Evolutionary conservation across 1,284 basidiomycete genomes (phyloP).

Genomic region (Leccinum olivaceoglutinosum): DNA sequence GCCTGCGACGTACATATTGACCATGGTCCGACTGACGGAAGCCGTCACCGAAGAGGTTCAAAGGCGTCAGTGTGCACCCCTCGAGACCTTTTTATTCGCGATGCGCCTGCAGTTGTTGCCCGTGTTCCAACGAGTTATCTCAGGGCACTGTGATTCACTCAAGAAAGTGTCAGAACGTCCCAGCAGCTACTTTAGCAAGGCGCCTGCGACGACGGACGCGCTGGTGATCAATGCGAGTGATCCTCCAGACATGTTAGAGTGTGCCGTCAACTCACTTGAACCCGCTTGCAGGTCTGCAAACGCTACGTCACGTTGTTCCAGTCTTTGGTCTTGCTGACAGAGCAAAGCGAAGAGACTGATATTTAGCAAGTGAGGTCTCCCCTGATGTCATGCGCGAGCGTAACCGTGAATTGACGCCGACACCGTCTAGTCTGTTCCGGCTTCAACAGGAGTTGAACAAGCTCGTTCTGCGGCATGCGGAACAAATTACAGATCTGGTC

Average conservation of each 20-base stretch:
- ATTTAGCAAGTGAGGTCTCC: constrained; percentile 71
- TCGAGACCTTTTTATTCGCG: constrained; percentile 75
- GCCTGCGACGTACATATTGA: constrained; percentile 69
- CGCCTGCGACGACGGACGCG: constrained; percentile 63
- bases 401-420: constrained; percentile 1
- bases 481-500: constrained; percentile 58
- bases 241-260: background rate
- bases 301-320: constrained; percentile 78
- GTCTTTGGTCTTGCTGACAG: constrained; percentile 73
- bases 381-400: background rate
- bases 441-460: constrained; percentile 81
- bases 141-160: constrained; percentile 75
- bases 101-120: constrained; percentile 88
- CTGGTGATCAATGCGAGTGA: constrained; percentile 55
- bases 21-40: constrained; percentile 86
- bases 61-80: constrained; percentile 68
- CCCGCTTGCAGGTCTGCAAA: constrained; percentile 41
- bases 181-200: constrained; percentile 62
- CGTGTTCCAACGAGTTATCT: constrained; percentile 82
- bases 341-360: constrained; percentile 86
- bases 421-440: constrained; percentile 63
- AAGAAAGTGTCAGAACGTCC: constrained; percentile 72
- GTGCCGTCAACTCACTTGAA: constrained; percentile 6
- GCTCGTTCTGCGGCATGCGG: constrained; percentile 69
- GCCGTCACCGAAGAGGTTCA: constrained; percentile 69